Percentiles rank a stretch among this genome's conserved stretches.
phyloP scores from a whole-genome alignment of 2,329 filamentous ascomycete genomes.

The Botrytis hyacinthi region DNA sequence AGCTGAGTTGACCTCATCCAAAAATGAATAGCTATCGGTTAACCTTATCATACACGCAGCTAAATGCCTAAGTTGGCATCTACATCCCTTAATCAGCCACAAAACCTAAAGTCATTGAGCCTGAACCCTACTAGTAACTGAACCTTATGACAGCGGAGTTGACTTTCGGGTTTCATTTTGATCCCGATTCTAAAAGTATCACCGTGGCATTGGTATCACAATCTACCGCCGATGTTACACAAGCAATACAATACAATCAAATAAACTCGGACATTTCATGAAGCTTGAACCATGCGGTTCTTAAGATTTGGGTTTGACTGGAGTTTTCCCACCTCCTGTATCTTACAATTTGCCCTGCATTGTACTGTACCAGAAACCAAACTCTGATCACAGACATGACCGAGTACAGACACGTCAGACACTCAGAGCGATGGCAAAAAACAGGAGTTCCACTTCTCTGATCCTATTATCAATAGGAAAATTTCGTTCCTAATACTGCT shows the following conservation, averaged over 20 bases:
- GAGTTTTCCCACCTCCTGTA: background rate
- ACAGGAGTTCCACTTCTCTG: slow-evolving; percentile 2
- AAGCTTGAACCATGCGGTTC: background rate
- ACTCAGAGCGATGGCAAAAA: background rate
- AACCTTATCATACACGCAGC: slow-evolving; percentile 1
- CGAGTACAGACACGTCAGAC: slow-evolving; percentile 10
- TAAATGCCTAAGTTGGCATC: background rate
- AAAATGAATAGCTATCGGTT: background rate
- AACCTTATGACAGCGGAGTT: background rate
- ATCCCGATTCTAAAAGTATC: background rate
- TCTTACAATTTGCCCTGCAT: background rate
- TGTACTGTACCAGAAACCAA: background rate
- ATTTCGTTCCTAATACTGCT: background rate
- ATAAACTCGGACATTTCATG: background rate
- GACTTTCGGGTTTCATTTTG: background rate
- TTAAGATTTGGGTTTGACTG: background rate
- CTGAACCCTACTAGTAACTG: background rate
- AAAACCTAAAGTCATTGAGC: background rate
- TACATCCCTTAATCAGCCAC: background rate
- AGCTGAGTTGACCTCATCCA: background rate
- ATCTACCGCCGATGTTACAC: background rate
- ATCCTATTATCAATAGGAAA: slow-evolving; percentile 1
- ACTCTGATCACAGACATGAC: slow-evolving; percentile 3
- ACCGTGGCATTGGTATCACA: background rate
- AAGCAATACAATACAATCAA: background rate